These are phyloP conservation scores for Fusarium multiceps DNA, from an alignment of 2,329 filamentous ascomycete species.

Conservation along the genomic window DNA sequence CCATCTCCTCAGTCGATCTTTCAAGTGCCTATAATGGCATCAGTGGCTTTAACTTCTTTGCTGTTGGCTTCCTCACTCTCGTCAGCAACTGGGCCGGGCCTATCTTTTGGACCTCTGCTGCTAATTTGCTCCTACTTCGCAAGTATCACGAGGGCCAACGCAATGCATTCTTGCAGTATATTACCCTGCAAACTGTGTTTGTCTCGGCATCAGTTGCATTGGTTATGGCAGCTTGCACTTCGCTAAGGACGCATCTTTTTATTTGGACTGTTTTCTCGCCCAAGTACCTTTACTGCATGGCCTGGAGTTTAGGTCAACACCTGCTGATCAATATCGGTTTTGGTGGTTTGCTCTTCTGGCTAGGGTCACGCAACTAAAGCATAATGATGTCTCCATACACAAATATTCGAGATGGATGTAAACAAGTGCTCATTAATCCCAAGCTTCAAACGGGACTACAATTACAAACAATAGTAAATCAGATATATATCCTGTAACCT, in stretches of 20 bases:
- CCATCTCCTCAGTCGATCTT: conserved; percentile 94
- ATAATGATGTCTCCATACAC: conserved; percentile 7
- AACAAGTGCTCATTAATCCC: not conserved
- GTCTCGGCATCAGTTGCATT: conserved; percentile 71
- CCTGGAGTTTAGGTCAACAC: conserved; percentile 88
- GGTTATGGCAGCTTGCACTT: conserved; percentile 90
- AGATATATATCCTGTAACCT: conserved; percentile 30
- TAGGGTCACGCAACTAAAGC: conserved; percentile 52
- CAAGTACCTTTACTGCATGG: conserved; percentile 92
- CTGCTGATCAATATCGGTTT: conserved; percentile 74
- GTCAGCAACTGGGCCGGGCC: conserved; percentile 91
- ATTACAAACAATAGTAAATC: conserved; percentile 24
- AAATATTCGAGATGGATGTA: conserved; percentile 3
- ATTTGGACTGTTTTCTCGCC: conserved; percentile 99
- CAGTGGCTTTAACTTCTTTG: conserved; percentile 79
- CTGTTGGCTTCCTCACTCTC: conserved; percentile 87
- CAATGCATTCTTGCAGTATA: conserved; percentile 61
- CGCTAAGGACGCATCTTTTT: conserved; percentile 88
- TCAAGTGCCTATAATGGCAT: conserved; percentile 96
- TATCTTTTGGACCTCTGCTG: conserved; percentile 84
- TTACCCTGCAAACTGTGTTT: conserved; percentile 77
- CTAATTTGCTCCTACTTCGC: conserved; percentile 67
- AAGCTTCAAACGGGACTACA: conserved; percentile 3
- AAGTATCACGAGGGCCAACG: conserved; percentile 43
- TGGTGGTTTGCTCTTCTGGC: conserved; percentile 68